A percentile compares a stretch with the other conserved stretches of the same genome.
Conservation (phyloP, 2,329 filamentous ascomycete species). For the Apiospora pterosperma region DNA sequence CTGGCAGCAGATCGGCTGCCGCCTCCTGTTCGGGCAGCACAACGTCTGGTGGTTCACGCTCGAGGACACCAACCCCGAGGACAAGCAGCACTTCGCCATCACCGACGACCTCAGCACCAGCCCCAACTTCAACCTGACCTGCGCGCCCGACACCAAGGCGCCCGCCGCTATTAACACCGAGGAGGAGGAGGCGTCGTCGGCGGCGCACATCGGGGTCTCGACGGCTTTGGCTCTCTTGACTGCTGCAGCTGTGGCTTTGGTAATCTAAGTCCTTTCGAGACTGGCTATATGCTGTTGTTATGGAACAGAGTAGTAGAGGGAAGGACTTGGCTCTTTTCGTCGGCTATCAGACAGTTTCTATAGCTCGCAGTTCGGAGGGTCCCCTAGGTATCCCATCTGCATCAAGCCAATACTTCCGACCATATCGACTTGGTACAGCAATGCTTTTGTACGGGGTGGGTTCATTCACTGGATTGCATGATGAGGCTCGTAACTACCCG, state of each 20-base stretch:
- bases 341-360: no score
- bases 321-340: background rate
- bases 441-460: no score
- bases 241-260: background rate
- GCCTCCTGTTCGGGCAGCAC: constrained; percentile 54
- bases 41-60: constrained; percentile 78
- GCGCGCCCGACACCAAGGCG: constrained; percentile 25
- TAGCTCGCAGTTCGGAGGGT: no score
- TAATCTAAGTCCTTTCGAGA: background rate
- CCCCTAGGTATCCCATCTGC: no score
- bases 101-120: constrained; percentile 48
- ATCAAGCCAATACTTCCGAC: no score
- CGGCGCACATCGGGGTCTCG: background rate
- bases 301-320: background rate
- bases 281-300: background rate
- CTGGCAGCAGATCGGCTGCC: constrained; percentile 77
- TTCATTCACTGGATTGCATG: no score
- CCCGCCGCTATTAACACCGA: background rate
- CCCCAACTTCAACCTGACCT: constrained; percentile 63
- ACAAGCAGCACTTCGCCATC: constrained; percentile 69
- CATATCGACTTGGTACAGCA: no score
- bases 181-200: background rate
- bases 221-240: background rate
- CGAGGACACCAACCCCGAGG: constrained; percentile 60
- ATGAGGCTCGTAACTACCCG: no score